Evolutionary conservation across 306 rosid genomes (phyloP).

Genomic region (Sphenostylis stenocarpa): DNA sequence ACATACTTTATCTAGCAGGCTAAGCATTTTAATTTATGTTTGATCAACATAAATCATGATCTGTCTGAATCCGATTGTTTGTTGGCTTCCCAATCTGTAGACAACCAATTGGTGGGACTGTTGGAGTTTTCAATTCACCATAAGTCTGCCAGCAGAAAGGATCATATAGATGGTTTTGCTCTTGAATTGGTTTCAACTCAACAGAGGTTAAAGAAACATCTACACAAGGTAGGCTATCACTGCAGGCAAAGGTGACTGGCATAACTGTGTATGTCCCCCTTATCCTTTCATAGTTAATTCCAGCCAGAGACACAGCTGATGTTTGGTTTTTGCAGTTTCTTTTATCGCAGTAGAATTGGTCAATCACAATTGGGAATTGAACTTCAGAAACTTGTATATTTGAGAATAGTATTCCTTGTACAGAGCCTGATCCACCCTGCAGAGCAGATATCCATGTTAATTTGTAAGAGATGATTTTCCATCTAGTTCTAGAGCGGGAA

Average conservation of each 20-base stretch:
- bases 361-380: slow-evolving; percentile 87
- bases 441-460: slow-evolving; percentile 40
- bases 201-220: slow-evolving; percentile 80
- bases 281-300: slow-evolving; percentile 88
- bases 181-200: slow-evolving; percentile 76
- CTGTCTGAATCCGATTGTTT: slow-evolving; percentile 64
- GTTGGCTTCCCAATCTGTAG: slow-evolving; percentile 87
- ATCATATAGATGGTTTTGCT: slow-evolving; percentile 66
- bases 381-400: slow-evolving; percentile 87
- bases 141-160: slow-evolving; percentile 96
- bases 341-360: slow-evolving; percentile 95
- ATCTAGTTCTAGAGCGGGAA: background rate
- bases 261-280: slow-evolving; percentile 87
- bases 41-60: slow-evolving; percentile 67
- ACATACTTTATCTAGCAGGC: slow-evolving; percentile 43
- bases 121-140: slow-evolving; percentile 80
- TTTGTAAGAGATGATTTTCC: slow-evolving; percentile 17
- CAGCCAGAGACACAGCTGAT: slow-evolving; percentile 82
- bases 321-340: slow-evolving; percentile 71
- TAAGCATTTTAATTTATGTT: slow-evolving; percentile 35
- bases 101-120: slow-evolving; percentile 82
- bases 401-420: slow-evolving; percentile 84
- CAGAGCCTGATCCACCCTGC: slow-evolving; percentile 97
- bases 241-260: slow-evolving; percentile 92
- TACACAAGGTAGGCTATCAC: slow-evolving; percentile 84